phyloP scores from a whole-genome alignment of 1,284 basidiomycete genomes.

The Lignosus rhinocerotis region DNA sequence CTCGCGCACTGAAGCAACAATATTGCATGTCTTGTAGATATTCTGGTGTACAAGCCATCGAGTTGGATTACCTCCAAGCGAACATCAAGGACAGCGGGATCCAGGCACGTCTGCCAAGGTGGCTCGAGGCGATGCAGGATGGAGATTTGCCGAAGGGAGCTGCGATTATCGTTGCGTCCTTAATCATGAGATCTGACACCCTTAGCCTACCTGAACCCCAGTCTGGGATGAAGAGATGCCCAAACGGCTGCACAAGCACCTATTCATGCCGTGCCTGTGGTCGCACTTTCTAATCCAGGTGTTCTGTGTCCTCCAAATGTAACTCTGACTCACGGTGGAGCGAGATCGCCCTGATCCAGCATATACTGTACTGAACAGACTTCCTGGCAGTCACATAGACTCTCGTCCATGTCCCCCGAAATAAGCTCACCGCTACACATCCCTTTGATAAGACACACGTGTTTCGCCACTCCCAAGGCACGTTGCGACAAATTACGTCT shows the following conservation, averaged over 20 bases:
- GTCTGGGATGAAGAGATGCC: not conserved
- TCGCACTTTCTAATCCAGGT: not conserved
- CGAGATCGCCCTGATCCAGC: too few species aligned
- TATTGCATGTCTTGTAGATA: not conserved
- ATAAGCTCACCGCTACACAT: too few species aligned
- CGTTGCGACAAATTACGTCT: too few species aligned
- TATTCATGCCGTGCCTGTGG: not conserved
- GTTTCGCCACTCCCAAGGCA: too few species aligned
- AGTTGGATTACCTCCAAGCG: slow-evolving; percentile 5
- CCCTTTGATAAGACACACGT: too few species aligned
- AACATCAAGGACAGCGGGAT: slow-evolving; percentile 5
- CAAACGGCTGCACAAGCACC: not conserved
- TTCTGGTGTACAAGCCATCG: slow-evolving; percentile 4
- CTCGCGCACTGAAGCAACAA: not conserved
- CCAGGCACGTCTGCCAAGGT: slow-evolving; percentile 1
- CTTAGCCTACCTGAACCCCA: not conserved
- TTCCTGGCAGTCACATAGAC: too few species aligned
- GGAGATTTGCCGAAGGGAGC: slow-evolving; percentile 3
- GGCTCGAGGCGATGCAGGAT: slow-evolving; percentile 9
- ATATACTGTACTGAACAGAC: too few species aligned
- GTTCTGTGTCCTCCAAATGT: too few species aligned
- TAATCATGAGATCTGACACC: not conserved
- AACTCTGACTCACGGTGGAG: too few species aligned
- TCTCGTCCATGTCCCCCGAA: too few species aligned
- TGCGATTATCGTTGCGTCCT: not conserved